Base-by-base conservation (phyloP, 2,329 filamentous ascomycete species). In the Colletotrichum karsti region DNA sequence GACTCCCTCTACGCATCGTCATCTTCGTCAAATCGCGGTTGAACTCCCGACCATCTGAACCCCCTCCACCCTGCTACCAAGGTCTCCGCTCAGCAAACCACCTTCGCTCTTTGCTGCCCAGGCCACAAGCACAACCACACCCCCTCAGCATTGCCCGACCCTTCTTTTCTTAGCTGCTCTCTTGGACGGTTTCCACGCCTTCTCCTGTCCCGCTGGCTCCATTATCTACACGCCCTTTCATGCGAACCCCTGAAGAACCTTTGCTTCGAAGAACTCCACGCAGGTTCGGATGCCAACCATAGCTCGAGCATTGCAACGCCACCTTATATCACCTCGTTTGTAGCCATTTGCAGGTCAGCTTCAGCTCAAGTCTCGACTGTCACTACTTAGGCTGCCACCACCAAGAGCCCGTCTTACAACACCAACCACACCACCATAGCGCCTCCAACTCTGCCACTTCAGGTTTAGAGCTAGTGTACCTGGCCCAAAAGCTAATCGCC, bases 181-280 rank as follows among this genome's bases (percentile, higher is more conserved):
- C 41, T 33, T 57, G 35, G 24, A 30, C 41, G 37, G n/a, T 42
- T 22, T 6, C 20, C 42, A 12, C 35, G 20, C 44, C 20, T 51
- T 10, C 54, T 33, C 26, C 54, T 41, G 33, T 41, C 44, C 61
- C 48, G 30, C 35, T 13, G 44, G 18, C 61, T 35, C 61, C 54
- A 53, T 64, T 35, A 30, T 64, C 13, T 33, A 64, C 61, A 64
- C 61, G 42, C 42, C 61, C 61, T 26, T 58, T 64, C 61, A 59
- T 64, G 61, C 44, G 26, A 59, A 48, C 61, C 61, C 61, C 54
- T 64, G 61, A 59, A 56, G 35, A 20, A 39, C 18, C 35, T 58
- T 50, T 42, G 22, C 44, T 41, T 41, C 51, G 37, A 33, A 20
- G 13, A 44, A 35, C 54, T 59, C 61, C 44, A 51, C 44, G 24